A percentile compares a stretch with the other conserved stretches of the same genome.
Conservation (phyloP, 1,284 basidiomycete genomes). For the Rhodotorula sp. region DNA sequence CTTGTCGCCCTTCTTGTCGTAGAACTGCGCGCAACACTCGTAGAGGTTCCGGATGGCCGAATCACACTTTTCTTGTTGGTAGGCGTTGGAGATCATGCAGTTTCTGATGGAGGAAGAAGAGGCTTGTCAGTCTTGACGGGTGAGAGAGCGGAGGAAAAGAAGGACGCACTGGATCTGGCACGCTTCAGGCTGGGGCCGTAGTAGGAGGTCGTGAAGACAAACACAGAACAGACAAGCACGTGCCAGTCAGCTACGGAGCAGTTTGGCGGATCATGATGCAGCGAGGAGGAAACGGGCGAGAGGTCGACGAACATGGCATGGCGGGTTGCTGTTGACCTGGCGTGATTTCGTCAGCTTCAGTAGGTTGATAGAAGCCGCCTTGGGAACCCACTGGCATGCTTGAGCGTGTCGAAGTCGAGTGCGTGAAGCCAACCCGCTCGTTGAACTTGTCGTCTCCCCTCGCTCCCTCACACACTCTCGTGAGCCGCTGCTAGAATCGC, state of each 20-base stretch:
- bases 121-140: background rate
- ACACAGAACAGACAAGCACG: background rate
- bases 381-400: background rate
- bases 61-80: conserved; percentile 16
- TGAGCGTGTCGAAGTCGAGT: too few species aligned
- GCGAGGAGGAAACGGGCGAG: background rate
- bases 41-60: conserved; percentile 4
- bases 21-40: conserved; percentile 17
- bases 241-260: background rate
- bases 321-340: background rate
- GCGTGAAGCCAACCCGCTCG: too few species aligned
- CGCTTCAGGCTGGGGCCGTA: conserved; percentile 22
- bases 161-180: conserved; percentile 36
- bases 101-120: background rate
- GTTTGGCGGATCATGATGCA: background rate
- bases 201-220: too few species aligned
- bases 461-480: background rate
- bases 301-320: conserved; percentile 17
- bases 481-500: background rate
- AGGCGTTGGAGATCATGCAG: conserved; percentile 22
- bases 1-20: background rate
- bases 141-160: background rate
- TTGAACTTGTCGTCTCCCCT: too few species aligned
- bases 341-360: background rate
- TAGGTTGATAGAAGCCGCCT: too few species aligned